These are phyloP conservation scores for Cenchrus americanus DNA, from an alignment of 176 grass and related monocot species.

Conservation along the genomic window DNA sequence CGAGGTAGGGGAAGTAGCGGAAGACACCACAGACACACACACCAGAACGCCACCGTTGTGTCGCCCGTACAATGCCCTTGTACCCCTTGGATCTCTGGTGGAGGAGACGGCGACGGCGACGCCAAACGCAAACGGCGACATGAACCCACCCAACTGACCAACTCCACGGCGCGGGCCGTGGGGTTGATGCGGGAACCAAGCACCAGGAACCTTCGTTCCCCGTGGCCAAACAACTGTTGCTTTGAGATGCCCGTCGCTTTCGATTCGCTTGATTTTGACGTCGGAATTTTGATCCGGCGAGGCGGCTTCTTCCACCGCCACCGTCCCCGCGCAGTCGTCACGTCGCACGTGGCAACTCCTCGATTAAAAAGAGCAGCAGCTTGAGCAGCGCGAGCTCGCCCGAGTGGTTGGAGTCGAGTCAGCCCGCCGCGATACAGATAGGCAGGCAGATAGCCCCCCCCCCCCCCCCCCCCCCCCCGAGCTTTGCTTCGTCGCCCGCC, in stretches of 20 bases:
- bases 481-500: neutral
- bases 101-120: no score
- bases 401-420: neutral
- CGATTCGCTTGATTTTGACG: slow-evolving; percentile 5
- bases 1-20: no score
- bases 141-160: no score
- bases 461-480: no score
- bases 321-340: neutral
- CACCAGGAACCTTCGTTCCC: neutral
- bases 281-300: neutral
- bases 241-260: neutral
- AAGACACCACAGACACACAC: no score
- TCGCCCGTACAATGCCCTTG: no score
- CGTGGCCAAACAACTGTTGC: neutral
- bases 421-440: neutral
- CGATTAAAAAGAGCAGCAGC: neutral
- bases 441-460: neutral
- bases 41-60: no score
- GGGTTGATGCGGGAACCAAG: no score
- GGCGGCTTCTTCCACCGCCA: neutral
- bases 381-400: neutral
- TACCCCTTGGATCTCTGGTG: no score
- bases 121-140: neutral
- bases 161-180: no score
- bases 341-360: neutral